These are phyloP conservation scores for Starmerella potacharoeniae DNA, from an alignment of 805 yeast genomes.

Conservation along the genomic window DNA sequence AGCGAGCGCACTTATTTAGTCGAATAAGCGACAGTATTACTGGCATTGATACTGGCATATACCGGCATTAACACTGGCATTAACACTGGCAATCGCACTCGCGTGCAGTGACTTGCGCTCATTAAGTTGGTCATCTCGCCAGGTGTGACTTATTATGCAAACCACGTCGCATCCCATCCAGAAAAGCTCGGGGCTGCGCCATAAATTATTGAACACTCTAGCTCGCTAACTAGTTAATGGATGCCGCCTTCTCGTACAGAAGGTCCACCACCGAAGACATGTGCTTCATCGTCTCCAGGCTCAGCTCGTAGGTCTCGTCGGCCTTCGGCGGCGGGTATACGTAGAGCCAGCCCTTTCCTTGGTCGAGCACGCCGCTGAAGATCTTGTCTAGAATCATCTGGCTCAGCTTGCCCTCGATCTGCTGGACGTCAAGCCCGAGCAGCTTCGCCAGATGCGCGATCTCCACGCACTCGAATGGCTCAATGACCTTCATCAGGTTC, in stretches of 20 bases:
- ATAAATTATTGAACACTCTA: too few relatives aligned
- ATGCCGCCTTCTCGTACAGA: conserved; percentile 85
- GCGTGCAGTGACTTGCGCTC: too few relatives aligned
- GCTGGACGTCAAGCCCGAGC: conserved; percentile 76
- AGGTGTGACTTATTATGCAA: too few relatives aligned
- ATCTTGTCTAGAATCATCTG: conserved; percentile 95
- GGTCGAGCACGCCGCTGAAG: conserved; percentile 94
- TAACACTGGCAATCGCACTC: too few relatives aligned
- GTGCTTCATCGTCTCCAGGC: conserved; percentile 74
- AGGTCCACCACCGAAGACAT: conserved; percentile 82
- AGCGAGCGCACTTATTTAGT: neutral
- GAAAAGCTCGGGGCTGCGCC: too few relatives aligned
- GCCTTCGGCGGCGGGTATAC: conserved; percentile 79
- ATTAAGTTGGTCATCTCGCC: too few relatives aligned
- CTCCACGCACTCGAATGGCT: conserved; percentile 94
- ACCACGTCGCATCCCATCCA: too few relatives aligned
- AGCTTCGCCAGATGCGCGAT: conserved; percentile 74
- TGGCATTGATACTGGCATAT: too few relatives aligned
- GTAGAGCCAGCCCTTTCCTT: conserved; percentile 95
- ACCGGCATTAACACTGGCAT: too few relatives aligned
- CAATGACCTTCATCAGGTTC: conserved; percentile 84
- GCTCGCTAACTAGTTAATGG: conserved; percentile 37
- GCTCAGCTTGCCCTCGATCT: conserved; percentile 85
- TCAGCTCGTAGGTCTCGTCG: conserved; percentile 80
- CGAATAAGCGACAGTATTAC: too few relatives aligned